Conservation (phyloP, 164 flowering plant species). For the Pachysandra terminalis region DNA sequence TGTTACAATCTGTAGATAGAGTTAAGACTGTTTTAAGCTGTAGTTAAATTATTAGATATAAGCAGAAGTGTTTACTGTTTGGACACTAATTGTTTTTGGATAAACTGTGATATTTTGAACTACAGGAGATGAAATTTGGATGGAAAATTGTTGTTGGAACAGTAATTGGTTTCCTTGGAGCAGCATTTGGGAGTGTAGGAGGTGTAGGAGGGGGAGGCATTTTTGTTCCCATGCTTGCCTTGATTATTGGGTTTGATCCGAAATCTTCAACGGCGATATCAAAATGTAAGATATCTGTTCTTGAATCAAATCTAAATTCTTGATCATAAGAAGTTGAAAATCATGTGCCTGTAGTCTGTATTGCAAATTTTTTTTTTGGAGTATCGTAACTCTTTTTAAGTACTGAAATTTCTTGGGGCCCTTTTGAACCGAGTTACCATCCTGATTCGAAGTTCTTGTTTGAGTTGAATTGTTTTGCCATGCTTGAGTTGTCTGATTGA, state of each 20-base stretch:
- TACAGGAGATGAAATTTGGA: slow-evolving; percentile 76
- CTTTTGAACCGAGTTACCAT: no score
- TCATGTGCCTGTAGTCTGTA: background rate
- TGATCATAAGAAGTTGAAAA: background rate
- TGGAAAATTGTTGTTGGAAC: slow-evolving; percentile 77
- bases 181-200: slow-evolving; percentile 99
- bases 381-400: background rate
- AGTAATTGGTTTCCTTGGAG: slow-evolving; percentile 84
- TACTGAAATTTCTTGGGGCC: slow-evolving; percentile 1
- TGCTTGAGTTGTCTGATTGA: background rate
- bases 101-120: background rate
- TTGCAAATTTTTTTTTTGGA: background rate
- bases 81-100: no score
- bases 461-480: background rate
- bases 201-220: slow-evolving; percentile 99
- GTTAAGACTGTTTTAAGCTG: no score
- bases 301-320: no score
- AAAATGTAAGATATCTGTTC: slow-evolving; percentile 87
- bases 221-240: slow-evolving; percentile 92
- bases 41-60: background rate
- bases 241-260: slow-evolving; percentile 87
- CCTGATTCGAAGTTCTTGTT: background rate
- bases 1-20: background rate
- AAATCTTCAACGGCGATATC: slow-evolving; percentile 96
- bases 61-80: no score